Evolutionary conservation across 2,329 filamentous ascomycete genomes (phyloP), one percentile per base, ranked within the genome.

Genomic region (Piedraia hortae): DNA sequence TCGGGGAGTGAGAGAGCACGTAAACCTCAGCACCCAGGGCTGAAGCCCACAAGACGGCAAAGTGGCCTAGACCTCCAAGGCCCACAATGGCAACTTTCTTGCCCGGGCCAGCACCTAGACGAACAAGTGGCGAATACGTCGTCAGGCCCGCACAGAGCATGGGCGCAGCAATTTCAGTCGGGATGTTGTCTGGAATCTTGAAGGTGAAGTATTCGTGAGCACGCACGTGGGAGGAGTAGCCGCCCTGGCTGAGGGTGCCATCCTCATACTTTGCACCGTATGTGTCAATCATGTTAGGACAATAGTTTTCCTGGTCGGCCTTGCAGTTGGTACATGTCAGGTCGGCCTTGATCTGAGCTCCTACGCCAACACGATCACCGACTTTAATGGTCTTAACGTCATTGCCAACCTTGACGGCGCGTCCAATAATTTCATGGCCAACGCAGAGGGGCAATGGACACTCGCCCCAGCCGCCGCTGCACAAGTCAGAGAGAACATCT

Each of bases 11-110:
- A 2, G 62, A 66, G 32, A 67, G 55, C 18, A 58, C 62, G 39
- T 56, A 62, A 12, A 58, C 56, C 31, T 67, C 62, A 11, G 62
- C 62, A 14, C 62, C 62, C 19, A 67, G 46, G 4, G 62, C 53
- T 11, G 40, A 37, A 10, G 51, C 48, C 40, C 42, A 55, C 1
- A 55, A 39, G 13, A 56, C 45, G 28, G 47, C 52, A 23, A 53
- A 56, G 41, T 56, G 52, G n/a, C 51, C 52, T 4, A 56, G 47
- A 30, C 51, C 51, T 28, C 51, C 51, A 31, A 77, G 51, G 29
- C 72, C 72, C 5, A 77, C 61, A 28, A 80, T 61, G 16, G 59
- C 72, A 11, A 78, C 63, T 50, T 74, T 75, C 53, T 73, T 75
- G 29, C 75, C 74, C 1, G 70, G 70, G 0, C 71, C 71, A 27